Base-by-base conservation (phyloP, 345 rosid genomes). In the Gossypium longicalyx region DNA sequence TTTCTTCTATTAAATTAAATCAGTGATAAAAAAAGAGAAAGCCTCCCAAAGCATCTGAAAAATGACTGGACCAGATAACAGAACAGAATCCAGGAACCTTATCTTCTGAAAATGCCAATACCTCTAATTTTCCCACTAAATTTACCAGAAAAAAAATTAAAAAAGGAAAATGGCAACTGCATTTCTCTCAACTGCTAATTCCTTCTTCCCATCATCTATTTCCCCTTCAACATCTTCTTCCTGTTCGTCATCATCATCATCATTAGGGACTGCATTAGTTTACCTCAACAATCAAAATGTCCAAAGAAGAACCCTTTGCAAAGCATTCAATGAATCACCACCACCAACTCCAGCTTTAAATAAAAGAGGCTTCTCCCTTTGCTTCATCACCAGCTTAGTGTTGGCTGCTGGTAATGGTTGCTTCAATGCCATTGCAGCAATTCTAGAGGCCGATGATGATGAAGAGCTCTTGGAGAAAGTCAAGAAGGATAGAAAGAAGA, bases 391-490 rank as follows among this genome's bases (percentile, higher is more conserved):
- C 67, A 77, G 86, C 70, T 77, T 86, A 44, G 84, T 81, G 12
- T 87, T 85, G 81, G 82, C 70, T 67, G 78, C 78, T 1, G 62
- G 62, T 29, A 77, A 78, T 61, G 77, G 77, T 34, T 68, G 73
- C 73, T 74, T 65, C 7, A 77, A 74, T n/a, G 88, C 89, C 44
- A 84, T 83, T 87, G 97, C 97, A 49, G 93, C 96, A 63, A 85
- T 95, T 34, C 84, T 95, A 12, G 98, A 95, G 79, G 96, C 99
- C 22, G 98, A 95, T 73, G 99, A 95, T 49, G 97, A 91, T 81
- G 86, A 76, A 67, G 98, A 94, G 84, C 89, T 94, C 9, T 13
- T 94, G 82, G 97, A 94, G 84, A 94, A 77, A 78, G 97, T 92
- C 59, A 91, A 94, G 82, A 81, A 25, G 80, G 97, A 94, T 80